Percentiles rank a stretch among this genome's conserved stretches.
These are phyloP conservation scores for Emydomyces testavorans DNA, from an alignment of 2,329 filamentous ascomycete species.

Conservation along the genomic window DNA sequence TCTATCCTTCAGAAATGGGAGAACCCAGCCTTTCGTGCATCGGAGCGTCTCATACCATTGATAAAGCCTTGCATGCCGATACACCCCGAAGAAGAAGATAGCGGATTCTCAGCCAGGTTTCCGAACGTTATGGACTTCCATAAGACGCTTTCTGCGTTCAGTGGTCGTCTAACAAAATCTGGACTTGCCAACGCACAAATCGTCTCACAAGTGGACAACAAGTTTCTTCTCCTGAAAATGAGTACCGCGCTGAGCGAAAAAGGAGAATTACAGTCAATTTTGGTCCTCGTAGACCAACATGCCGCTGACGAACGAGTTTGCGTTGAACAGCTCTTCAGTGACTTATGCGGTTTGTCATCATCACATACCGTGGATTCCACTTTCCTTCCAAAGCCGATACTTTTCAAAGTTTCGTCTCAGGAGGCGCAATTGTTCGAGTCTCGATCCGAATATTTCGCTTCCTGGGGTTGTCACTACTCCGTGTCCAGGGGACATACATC, in stretches of 20 bases:
- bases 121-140: neutral
- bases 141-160: constrained; percentile 4
- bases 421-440: constrained; percentile 51
- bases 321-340: constrained; percentile 59
- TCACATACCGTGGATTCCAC: constrained; percentile 20
- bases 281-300: constrained; percentile 84
- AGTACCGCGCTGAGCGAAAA: constrained; percentile 1
- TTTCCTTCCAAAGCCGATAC: constrained; percentile 42
- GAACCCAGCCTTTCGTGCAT: constrained; percentile 60
- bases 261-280: constrained; percentile 23
- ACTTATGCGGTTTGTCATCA: constrained; percentile 37
- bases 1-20: constrained; percentile 55
- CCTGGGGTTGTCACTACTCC: constrained; percentile 69
- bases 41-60: constrained; percentile 35
- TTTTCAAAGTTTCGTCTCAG: constrained; percentile 51
- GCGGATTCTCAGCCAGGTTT: neutral
- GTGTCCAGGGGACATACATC: constrained; percentile 9
- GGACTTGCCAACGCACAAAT: constrained; percentile 51
- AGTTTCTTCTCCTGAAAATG: constrained; percentile 65
- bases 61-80: neutral
- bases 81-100: neutral
- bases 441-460: constrained; percentile 47
- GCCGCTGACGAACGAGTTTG: constrained; percentile 82
- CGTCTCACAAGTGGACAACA: constrained; percentile 73
- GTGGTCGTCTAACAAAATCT: constrained; percentile 45